Percentiles rank a stretch among this genome's conserved stretches.
These are phyloP conservation scores for Pythium dissotocum DNA, from an alignment of 352 stramenopile genomes.

Conservation along the genomic window DNA sequence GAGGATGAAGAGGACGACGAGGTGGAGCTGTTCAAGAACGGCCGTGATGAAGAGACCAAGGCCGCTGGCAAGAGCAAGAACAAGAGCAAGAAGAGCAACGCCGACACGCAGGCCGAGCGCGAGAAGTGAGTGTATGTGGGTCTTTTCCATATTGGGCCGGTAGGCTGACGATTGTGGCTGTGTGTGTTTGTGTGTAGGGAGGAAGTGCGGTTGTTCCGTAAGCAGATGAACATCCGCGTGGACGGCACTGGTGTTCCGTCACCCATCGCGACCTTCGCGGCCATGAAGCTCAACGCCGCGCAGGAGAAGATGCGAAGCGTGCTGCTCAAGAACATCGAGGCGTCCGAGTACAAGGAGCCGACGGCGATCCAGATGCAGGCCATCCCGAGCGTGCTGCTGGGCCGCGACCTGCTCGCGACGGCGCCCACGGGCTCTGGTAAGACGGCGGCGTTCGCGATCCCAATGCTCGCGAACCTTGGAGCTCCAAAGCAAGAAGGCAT, in stretches of 20 bases:
- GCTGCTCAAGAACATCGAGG: conserved; percentile 82
- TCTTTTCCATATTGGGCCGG: conserved; percentile 7
- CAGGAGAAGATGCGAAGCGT: conserved; percentile 58
- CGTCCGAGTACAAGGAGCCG: conserved; percentile 96
- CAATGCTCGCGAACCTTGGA: conserved; percentile 85
- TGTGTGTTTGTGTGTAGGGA: conserved; percentile 32
- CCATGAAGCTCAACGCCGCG: conserved; percentile 56
- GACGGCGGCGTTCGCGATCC: conserved; percentile 97
- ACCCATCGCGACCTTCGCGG: conserved; percentile 73
- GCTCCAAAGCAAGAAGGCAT: conserved; percentile 69
- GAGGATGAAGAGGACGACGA: conserved; percentile 34
- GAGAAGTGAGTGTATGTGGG: conserved; percentile 30
- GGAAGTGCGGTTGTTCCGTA: conserved; percentile 60
- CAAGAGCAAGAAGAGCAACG: conserved; percentile 32
- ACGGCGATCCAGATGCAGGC: conserved; percentile 99
- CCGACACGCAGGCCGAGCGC: conserved; percentile 21
- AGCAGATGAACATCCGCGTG: conserved; percentile 82
- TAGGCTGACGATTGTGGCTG: not conserved
- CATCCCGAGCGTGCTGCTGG: conserved; percentile 87
- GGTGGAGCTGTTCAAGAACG: conserved; percentile 61
- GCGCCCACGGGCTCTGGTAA: conserved; percentile 98
- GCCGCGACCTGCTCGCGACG: conserved; percentile 94
- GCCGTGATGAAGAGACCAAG: conserved; percentile 8
- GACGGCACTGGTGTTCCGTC: conserved; percentile 60
- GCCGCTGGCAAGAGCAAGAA: conserved; percentile 7